Evolutionary conservation across 257 asterid genomes (phyloP).

Genomic region (Cruciata laevipes): DNA sequence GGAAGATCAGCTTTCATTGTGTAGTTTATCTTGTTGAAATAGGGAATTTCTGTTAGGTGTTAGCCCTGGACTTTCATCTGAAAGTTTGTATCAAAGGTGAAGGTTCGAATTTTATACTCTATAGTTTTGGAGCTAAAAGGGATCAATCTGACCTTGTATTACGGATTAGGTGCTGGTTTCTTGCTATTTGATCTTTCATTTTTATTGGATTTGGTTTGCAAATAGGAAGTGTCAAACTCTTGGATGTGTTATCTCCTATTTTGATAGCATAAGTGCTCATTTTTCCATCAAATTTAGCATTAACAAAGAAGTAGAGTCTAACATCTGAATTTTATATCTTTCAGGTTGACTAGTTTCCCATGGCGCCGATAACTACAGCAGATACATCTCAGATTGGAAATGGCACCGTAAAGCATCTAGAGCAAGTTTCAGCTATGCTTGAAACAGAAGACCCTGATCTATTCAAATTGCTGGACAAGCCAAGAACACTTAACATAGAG

Average conservation of each 20-base stretch:
- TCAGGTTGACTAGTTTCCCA: constrained; percentile 8
- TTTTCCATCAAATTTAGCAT: background rate
- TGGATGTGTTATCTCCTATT: background rate
- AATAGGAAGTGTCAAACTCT: background rate
- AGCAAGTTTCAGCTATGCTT: constrained; percentile 51
- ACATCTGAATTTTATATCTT: background rate
- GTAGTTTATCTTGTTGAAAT: background rate
- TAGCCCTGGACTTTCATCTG: background rate
- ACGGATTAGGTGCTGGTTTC: background rate
- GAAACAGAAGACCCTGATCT: constrained; percentile 67
- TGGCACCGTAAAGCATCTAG: constrained; percentile 40
- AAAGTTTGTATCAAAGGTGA: background rate
- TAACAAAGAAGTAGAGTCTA: background rate
- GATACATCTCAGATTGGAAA: constrained; percentile 55
- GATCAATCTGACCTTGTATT: too few species aligned
- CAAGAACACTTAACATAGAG: constrained; percentile 54
- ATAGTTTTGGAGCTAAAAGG: background rate
- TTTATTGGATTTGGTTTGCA: background rate
- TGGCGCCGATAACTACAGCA: constrained; percentile 49
- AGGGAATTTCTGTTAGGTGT: background rate
- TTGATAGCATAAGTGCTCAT: background rate
- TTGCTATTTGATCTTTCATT: background rate
- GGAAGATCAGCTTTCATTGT: background rate
- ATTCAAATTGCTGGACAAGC: constrained; percentile 50
- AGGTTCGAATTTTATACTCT: too few species aligned